Conservation (phyloP, 148 eudicot genomes). For the Persicaria maculosa region DNA sequence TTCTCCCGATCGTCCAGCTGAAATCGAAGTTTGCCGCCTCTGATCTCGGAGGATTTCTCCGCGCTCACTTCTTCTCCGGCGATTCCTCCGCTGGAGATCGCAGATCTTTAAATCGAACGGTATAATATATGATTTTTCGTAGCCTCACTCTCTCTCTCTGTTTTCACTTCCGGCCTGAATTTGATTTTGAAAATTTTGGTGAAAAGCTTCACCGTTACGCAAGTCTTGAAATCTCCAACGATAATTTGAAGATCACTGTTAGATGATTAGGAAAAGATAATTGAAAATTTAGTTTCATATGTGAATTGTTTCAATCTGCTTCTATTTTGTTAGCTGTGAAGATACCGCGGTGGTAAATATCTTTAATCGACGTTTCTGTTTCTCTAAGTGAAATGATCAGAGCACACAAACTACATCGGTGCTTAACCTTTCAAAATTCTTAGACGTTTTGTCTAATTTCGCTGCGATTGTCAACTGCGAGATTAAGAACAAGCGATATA, state of each 20-base stretch:
- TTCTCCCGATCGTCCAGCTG: conserved; percentile 2
- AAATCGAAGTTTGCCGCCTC: background rate
- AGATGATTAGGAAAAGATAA: background rate
- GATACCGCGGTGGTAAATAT: no score
- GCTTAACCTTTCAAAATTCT: background rate
- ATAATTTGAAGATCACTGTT: no score
- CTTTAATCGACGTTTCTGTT: no score
- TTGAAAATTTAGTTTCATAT: background rate
- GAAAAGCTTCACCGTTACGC: background rate
- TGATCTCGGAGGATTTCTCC: conserved; percentile 1
- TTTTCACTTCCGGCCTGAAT: background rate
- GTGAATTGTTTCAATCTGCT: no score
- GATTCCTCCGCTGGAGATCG: background rate
- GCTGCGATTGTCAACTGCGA: background rate
- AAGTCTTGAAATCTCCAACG: no score
- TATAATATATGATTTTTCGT: background rate
- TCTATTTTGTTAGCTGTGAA: no score
- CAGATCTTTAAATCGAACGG: conserved; percentile 3
- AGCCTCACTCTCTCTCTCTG: background rate
- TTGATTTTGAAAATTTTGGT: background rate
- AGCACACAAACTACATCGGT: no score
- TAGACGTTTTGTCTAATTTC: background rate
- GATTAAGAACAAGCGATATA: background rate
- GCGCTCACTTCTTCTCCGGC: conserved; percentile 9
- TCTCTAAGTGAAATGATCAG: no score